phyloP scores from a whole-genome alignment of 495 filamentous ascomycete genomes.

The Pyrenopolyporus hunteri region DNA sequence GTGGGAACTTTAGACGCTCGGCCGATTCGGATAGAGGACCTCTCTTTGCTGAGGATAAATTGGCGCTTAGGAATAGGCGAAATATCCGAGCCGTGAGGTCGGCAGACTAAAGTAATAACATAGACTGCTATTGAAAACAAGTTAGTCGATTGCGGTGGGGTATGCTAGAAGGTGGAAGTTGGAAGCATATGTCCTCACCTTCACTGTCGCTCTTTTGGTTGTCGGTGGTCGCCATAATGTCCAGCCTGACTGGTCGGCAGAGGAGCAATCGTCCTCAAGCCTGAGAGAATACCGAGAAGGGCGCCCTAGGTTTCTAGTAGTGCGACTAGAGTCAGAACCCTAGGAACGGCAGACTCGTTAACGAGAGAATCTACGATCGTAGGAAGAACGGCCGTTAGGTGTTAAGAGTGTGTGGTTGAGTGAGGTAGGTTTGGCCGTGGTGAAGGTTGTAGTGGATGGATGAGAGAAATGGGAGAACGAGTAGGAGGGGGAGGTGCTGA shows the following conservation, averaged over 20 bases:
- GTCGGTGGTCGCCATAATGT: conserved; percentile 14
- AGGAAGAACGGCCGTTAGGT: too few species aligned
- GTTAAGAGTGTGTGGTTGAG: not conserved
- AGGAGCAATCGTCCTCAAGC: not conserved
- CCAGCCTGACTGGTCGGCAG: not conserved
- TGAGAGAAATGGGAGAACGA: conserved; percentile 18
- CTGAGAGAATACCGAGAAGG: conserved; percentile 4
- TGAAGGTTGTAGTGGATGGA: conserved; percentile 32
- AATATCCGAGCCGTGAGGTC: not conserved
- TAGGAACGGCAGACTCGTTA: not conserved
- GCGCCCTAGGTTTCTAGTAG: not conserved
- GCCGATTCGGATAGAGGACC: conserved; percentile 43
- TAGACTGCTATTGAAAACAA: conserved; percentile 15
- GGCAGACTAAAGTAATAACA: conserved; percentile 26
- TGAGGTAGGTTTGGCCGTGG: not conserved
- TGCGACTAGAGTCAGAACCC: not conserved
- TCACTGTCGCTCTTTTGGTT: conserved; percentile 3
- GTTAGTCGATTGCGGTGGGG: not conserved
- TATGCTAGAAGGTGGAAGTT: too few species aligned
- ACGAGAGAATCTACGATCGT: not conserved
- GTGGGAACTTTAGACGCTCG: conserved; percentile 47
- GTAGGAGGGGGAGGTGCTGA: conserved; percentile 18
- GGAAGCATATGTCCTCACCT: conserved; percentile 8
- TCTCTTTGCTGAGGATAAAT: conserved; percentile 37
- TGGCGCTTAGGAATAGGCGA: conserved; percentile 34